Base-by-base conservation (phyloP, 1,139 yeast genomes). In the Lodderomyces metapsilosis region DNA sequence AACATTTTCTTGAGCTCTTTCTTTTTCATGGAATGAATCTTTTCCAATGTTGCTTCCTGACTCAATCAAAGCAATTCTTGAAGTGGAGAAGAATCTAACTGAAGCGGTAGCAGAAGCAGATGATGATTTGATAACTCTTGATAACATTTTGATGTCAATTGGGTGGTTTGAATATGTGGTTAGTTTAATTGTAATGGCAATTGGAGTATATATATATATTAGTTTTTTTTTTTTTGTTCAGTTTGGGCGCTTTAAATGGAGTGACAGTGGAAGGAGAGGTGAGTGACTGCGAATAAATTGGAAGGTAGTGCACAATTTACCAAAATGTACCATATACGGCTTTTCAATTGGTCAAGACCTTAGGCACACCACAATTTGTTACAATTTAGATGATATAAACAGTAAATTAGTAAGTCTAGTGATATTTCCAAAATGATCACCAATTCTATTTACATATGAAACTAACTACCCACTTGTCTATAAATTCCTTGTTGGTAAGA, bases 1-100 rank as follows among this genome's bases (percentile, higher is more conserved):
- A 39, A 63, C 65, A 46, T 57, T 61, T 57, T 72, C 78, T 53
- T 68, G 66, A 42, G 76, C 77, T 48, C 57, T 68, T 61, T 72
- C 77, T 55, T 66, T 70, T 45, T 71, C 76, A 48, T 60, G 52
- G 57, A 71, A 71, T 24, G 70, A 54, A 50, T 66, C 64, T 43
- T 57, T 56, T 9, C 40, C 40, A 24, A 37, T 37, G 38, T 56
- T 57, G 17, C 18, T 28, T 37, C 54, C 53, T 38, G 61, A 61
- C 40, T 65, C 69, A 38, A 52, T 37, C 31, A 58, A 53, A 33
- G 61, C 60, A 21, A 56, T 53, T 61, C 73, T 67, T 45, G 72
- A 47, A 44, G 62, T 58, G 37, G 76, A 66, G 53, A 72, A 61
- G 32, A 63, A 49, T 68, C 78, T 71, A 47, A 59, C 15, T 28